Evolutionary conservation across 192 early-diverging fungal genomes (phyloP).

Genomic region (Bifiguratus adelaidae): DNA sequence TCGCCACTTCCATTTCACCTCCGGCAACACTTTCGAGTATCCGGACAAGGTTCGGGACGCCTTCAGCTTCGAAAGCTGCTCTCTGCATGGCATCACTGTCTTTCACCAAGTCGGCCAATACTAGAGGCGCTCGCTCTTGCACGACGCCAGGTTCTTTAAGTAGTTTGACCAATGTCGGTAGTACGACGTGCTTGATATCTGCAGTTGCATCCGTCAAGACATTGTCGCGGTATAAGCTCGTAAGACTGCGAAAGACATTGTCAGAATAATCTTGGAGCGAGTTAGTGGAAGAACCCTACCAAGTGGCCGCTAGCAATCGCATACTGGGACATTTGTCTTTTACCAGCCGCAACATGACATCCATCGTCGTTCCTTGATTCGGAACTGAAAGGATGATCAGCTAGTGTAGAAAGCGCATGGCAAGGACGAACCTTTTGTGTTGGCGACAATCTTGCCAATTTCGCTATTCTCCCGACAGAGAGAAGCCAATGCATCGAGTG

Average conservation of each 20-base stretch:
- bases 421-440: slow-evolving; percentile 26
- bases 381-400: not conserved
- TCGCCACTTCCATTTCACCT: slow-evolving; percentile 11
- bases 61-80: slow-evolving; percentile 64
- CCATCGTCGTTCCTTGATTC: not conserved
- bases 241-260: slow-evolving; percentile 11
- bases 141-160: slow-evolving; percentile 38
- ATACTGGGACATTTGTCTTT: slow-evolving; percentile 54
- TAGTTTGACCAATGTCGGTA: slow-evolving; percentile 63
- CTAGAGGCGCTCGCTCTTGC: slow-evolving; percentile 55
- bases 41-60: slow-evolving; percentile 48
- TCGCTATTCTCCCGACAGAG: slow-evolving; percentile 50
- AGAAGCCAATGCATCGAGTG: slow-evolving; percentile 62
- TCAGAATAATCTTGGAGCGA: not conserved
- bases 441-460: slow-evolving; percentile 36
- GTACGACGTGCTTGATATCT: slow-evolving; percentile 38
- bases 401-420: not conserved
- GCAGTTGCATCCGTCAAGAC: slow-evolving; percentile 38
- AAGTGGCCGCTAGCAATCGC: slow-evolving; percentile 58
- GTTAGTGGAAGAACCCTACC: slow-evolving; percentile 20
- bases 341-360: slow-evolving; percentile 50
- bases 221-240: slow-evolving; percentile 51
- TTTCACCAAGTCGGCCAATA: slow-evolving; percentile 59
- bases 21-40: slow-evolving; percentile 32
- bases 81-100: slow-evolving; percentile 66